Base-by-base conservation (phyloP, 1,284 basidiomycete genomes). In the Trichosporon sp. region DNA sequence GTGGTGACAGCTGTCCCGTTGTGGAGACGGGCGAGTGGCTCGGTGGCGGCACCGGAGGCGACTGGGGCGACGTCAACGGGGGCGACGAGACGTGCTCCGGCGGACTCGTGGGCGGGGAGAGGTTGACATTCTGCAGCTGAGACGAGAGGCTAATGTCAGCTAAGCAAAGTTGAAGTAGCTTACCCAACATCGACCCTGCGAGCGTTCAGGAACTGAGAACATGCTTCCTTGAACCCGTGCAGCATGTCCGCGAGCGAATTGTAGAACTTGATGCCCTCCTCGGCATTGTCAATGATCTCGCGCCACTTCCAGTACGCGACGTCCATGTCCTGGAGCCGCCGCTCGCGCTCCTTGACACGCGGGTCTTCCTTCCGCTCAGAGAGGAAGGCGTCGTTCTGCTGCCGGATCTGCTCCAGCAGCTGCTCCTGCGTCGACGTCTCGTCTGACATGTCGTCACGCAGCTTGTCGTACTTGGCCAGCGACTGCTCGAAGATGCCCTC, bases 231-330 rank as follows among this genome's bases (percentile, higher is more conserved):
- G 81, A 93, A 90, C 66, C 88, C 85, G 8, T 84, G 80, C 2
- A 94, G 78, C 54, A 92, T 86, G 11, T 83, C 85, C 3, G 86
- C 84, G 61, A 95, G 84, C 70, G 89, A 87, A 66, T 91, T 91
- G 75, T 95, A 93, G 73, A 95, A 95, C 88, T 92, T 89, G 69
- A 92, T 84, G 1, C 95, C 95, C 76, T 97, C 94, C 59, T 91
- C 88, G 11, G 95, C 82, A 75, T 97, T 93, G 61, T 87, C 86
- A 1, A 83, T 84, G 16, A 96, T 89, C 78, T 97, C 94, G 58
- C 86, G 84, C 79, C 95, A 96, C 74, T 92, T 92, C 80, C 88
- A 88, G 78, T 92, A 92, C 0, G 92, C 91, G 34, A 89, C 79
- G 70, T 96, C 92, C 59, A 97, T 86, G n/a, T 88, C 88, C 74